A percentile compares a stretch with the other conserved stretches of the same genome.
Conservation (phyloP, 352 stramenopile species). For the Pythium insidiosum region DNA sequence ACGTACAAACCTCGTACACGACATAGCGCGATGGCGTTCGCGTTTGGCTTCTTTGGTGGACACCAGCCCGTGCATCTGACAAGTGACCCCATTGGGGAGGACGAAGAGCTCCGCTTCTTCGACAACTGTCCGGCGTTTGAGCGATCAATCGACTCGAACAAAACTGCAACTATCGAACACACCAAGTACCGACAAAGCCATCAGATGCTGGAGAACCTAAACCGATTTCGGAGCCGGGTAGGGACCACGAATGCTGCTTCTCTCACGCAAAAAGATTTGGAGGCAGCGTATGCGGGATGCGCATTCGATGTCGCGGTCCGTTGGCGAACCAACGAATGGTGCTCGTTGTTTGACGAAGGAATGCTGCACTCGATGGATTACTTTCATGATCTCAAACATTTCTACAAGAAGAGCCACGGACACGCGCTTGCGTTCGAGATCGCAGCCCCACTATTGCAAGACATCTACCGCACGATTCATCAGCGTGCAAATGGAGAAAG, state of each 20-base stretch:
- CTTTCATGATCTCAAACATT: constrained; percentile 82
- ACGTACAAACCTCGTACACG: constrained; percentile 78
- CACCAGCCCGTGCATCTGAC: constrained; percentile 53
- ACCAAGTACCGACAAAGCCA: constrained; percentile 33
- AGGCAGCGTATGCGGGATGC: constrained; percentile 70
- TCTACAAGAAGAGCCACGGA: constrained; percentile 80
- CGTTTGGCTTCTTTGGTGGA: constrained; percentile 61
- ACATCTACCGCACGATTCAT: constrained; percentile 54
- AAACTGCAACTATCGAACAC: constrained; percentile 46
- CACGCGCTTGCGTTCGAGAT: constrained; percentile 68
- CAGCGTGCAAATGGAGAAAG: constrained; percentile 22
- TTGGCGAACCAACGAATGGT: constrained; percentile 47
- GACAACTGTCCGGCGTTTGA: constrained; percentile 75
- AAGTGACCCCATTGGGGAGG: constrained; percentile 32
- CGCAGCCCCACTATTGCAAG: constrained; percentile 55
- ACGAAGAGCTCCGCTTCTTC: constrained; percentile 72
- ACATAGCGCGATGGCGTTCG: constrained; percentile 71
- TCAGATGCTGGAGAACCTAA: constrained; percentile 47
- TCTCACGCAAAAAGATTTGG: constrained; percentile 53
- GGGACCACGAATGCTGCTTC: constrained; percentile 7
- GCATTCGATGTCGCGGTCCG: constrained; percentile 71
- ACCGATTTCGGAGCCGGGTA: constrained; percentile 27
- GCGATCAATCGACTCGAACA: constrained; percentile 47
- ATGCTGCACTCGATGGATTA: constrained; percentile 79
- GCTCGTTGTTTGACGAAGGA: constrained; percentile 48